Base-by-base conservation (phyloP, 1,284 basidiomycete species). In the Ganoderma sinense region DNA sequence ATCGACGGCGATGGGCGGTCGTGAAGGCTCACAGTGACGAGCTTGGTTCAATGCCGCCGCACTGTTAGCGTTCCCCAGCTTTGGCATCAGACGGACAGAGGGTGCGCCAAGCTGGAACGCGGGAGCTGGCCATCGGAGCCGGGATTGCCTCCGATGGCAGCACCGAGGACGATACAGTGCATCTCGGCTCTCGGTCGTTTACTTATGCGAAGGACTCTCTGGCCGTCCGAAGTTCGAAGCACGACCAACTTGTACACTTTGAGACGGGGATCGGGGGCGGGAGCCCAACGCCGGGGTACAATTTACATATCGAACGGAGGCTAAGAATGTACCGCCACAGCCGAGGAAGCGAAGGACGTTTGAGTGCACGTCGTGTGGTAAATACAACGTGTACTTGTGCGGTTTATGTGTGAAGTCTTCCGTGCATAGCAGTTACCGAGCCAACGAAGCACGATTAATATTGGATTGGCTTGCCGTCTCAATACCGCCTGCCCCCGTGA, bases 261-360 rank as follows among this genome's bases (percentile, higher is more conserved):
- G 41, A 16, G 41, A 41, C 18, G 45, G 4, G 26, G 14, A 31
- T 33, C 11, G 53, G 13, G 53, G 18, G 7, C 26, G 53, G 53
- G 23, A 55, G 18, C 51, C 26, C 16, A 18, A 8, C 6, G 53
- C 26, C 7, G 53, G 33, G 48, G 48, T 23, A n/a, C 45, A n/a
- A 10, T 20, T 41, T 14, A 13, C 48, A 51, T 56, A 56, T 33
- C 23, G 16, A 33, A 26, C 29, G 16, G 10, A 2, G 31, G 29
- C 29, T 29, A 16, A 31, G 53, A 33, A 33, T 33, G 53, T 53
- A 53, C 23, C 48, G 48, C 48, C 53, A 56, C 53, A 23, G 16
- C 53, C 53, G 53, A 56, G 53, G 53, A 56, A 56, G 53, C 53
- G 53, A 56, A 33, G 51, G 53, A 56, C 4, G 45, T 48, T n/a